These are phyloP conservation scores for Rhododendron ovatum DNA, from an alignment of 148 eudicot genomes.

Conservation along the genomic window DNA sequence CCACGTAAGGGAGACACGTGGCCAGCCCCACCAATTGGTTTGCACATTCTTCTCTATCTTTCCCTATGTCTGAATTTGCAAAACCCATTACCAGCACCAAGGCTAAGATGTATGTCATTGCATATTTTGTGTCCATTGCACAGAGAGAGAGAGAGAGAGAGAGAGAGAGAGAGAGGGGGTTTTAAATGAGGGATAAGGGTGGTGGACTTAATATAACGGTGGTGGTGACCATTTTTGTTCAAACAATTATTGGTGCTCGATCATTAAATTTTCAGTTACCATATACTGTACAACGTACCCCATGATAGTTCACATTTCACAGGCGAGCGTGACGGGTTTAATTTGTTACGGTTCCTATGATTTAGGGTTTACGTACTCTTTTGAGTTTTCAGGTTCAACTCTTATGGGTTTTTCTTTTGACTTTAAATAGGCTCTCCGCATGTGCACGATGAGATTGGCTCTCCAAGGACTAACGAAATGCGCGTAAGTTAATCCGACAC, in stretches of 20 bases:
- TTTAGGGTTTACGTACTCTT: no score
- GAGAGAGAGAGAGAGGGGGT: not conserved
- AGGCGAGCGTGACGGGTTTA: not conserved
- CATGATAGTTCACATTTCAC: not conserved
- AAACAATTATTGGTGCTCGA: not conserved
- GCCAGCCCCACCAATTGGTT: slow-evolving; percentile 42
- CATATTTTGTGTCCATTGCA: slow-evolving; percentile 8
- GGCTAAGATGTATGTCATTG: slow-evolving; percentile 8
- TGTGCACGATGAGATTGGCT: not conserved
- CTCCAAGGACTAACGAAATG: not conserved
- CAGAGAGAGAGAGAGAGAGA: not conserved
- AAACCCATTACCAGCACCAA: slow-evolving; percentile 9
- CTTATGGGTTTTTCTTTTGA: no score
- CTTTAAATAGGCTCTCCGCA: no score
- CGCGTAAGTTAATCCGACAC: not conserved
- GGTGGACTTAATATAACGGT: not conserved
- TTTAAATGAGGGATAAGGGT: not conserved
- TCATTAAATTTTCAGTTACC: not conserved
- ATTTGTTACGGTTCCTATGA: not conserved
- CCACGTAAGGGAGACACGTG: slow-evolving; percentile 57
- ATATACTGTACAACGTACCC: not conserved
- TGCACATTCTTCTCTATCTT: slow-evolving; percentile 56
- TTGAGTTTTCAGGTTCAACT: no score
- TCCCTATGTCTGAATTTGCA: slow-evolving; percentile 28
- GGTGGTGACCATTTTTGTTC: not conserved